Evolutionary conservation across 805 yeast species (phyloP).

Genomic region (Candida dendrica): DNA sequence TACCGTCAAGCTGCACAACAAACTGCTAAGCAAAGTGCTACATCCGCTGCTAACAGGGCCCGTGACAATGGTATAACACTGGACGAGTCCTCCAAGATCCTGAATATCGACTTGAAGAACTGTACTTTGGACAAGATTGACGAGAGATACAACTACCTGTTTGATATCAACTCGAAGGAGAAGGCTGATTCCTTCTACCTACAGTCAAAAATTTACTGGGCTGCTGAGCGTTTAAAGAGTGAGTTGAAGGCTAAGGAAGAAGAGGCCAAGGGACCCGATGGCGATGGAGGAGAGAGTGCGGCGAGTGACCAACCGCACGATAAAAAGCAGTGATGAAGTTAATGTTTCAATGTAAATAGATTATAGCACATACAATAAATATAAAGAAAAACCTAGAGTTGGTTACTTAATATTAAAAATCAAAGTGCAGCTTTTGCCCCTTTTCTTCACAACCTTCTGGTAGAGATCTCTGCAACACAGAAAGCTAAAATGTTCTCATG

Average conservation of each 20-base stretch:
- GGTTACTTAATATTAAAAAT: too few relatives aligned
- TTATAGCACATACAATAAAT: too few relatives aligned
- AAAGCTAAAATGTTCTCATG: too few relatives aligned
- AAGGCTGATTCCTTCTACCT: slow-evolving; percentile 94
- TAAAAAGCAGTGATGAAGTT: slow-evolving; percentile 5
- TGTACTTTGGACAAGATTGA: slow-evolving; percentile 55
- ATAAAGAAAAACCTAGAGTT: neutral
- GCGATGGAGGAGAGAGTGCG: slow-evolving; percentile 9
- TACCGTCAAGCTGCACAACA: slow-evolving; percentile 95
- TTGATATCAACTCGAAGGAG: slow-evolving; percentile 84
- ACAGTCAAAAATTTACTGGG: slow-evolving; percentile 89
- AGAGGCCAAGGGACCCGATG: slow-evolving; percentile 20
- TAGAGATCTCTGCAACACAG: too few relatives aligned
- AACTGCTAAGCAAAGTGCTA: slow-evolving; percentile 64
- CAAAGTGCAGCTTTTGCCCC: too few relatives aligned
- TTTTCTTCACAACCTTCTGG: too few relatives aligned
- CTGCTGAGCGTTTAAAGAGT: slow-evolving; percentile 82
- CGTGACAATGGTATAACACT: slow-evolving; percentile 65
- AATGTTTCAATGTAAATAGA: neutral
- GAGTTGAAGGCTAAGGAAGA: slow-evolving; percentile 60
- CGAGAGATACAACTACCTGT: slow-evolving; percentile 71
- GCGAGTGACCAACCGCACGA: slow-evolving; percentile 2
- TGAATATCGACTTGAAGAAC: slow-evolving; percentile 62
- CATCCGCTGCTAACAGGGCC: slow-evolving; percentile 38
- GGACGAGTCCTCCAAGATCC: slow-evolving; percentile 87